Conservation (phyloP, 352 stramenopile genomes). For the Globisporangium lucens region DNA sequence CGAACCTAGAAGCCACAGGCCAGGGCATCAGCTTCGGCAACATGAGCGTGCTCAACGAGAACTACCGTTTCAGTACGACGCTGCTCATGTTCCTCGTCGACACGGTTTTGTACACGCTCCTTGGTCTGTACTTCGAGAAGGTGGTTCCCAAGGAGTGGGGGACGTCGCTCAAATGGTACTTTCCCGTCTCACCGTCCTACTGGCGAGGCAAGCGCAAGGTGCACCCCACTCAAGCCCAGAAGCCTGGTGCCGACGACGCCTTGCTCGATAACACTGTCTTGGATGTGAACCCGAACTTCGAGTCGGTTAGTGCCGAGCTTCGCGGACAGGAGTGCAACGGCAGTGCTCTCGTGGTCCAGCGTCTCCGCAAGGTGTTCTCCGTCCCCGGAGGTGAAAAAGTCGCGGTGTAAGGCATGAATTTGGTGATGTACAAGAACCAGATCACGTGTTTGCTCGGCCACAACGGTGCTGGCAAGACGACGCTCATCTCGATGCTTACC, state of each 20-base stretch:
- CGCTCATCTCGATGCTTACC: not conserved
- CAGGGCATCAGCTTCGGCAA: not conserved
- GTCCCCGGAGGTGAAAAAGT: not conserved
- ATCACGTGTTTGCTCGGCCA: not conserved
- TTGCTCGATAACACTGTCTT: not conserved
- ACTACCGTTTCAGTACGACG: not conserved
- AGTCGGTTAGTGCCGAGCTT: not conserved
- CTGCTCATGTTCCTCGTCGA: not conserved
- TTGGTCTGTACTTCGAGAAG: not conserved
- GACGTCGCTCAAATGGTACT: not conserved
- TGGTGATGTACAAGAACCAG: not conserved
- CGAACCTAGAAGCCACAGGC: not conserved
- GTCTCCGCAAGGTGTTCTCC: not conserved
- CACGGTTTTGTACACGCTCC: not conserved
- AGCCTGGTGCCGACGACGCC: not conserved
- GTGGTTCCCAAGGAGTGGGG: not conserved
- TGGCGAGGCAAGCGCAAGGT: not conserved
- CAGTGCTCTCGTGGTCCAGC: not conserved
- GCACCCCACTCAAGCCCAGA: not conserved
- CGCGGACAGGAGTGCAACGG: not conserved
- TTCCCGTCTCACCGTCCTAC: not conserved
- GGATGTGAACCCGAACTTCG: not conserved
- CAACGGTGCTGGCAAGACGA: not conserved
- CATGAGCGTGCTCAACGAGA: not conserved
- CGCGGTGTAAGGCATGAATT: not conserved